These are phyloP conservation scores for Macrolepiota fuliginosa DNA, from an alignment of 768 basidiomycete genomes.

Conservation along the genomic window DNA sequence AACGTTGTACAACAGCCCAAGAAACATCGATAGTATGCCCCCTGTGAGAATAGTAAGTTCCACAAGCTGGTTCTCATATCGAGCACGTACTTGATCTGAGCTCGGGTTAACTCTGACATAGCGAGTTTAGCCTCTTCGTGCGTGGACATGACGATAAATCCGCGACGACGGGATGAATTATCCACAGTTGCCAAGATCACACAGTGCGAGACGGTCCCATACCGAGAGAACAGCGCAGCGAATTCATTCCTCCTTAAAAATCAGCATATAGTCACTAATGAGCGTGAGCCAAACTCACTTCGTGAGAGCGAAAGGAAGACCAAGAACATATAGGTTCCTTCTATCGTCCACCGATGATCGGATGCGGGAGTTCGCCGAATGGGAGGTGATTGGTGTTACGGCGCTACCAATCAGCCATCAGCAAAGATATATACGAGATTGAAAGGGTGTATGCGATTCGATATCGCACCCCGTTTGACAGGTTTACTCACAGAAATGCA, in stretches of 20 bases:
- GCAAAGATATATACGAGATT: conserved; percentile 19
- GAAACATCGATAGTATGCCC: conserved; percentile 79
- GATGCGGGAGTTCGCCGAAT: conserved; percentile 20
- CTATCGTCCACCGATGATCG: conserved; percentile 46
- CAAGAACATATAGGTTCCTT: conserved; percentile 83
- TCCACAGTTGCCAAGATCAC: conserved; percentile 85
- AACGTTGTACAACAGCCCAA: conserved; percentile 87
- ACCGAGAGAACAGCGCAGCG: conserved; percentile 55
- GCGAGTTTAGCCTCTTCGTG: conserved; percentile 71
- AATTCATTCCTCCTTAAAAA: conserved; percentile 47
- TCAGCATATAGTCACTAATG: neutral
- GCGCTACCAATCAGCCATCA: conserved; percentile 29
- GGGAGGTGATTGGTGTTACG: conserved; percentile 31
- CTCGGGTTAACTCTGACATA: conserved; percentile 65
- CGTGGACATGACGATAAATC: conserved; percentile 78
- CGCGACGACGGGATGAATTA: conserved; percentile 78
- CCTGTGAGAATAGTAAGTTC: conserved; percentile 31
- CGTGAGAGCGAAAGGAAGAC: conserved; percentile 76
- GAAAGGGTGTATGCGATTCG: conserved; percentile 6
- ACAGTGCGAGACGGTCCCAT: conserved; percentile 69
- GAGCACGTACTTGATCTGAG: conserved; percentile 59
- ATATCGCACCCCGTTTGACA: neutral
- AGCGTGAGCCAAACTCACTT: conserved; percentile 45
- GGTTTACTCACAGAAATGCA: conserved; percentile 47
- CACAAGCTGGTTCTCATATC: neutral